Percentiles rank a stretch among this genome's conserved stretches.
Evolutionary conservation across 768 basidiomycete species (phyloP).

Genomic region (Infundibulicybe gibba): DNA sequence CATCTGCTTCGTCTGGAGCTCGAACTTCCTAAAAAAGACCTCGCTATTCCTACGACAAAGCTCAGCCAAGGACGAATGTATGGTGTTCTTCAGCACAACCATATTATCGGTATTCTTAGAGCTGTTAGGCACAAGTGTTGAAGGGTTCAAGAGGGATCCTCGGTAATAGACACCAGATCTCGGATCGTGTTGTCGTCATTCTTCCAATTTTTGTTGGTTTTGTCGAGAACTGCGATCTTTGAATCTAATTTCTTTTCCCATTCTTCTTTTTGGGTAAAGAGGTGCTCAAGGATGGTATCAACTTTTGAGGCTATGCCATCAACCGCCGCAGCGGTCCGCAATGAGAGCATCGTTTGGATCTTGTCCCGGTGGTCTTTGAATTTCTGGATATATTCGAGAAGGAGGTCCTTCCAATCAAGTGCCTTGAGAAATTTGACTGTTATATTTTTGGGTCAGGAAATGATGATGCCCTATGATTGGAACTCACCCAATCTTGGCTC

Average conservation of each 20-base stretch:
- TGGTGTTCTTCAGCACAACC: too few relatives aligned
- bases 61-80: too few relatives aligned
- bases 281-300: conserved; percentile 9
- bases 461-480: background rate
- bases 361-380: conserved; percentile 10
- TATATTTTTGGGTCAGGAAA: background rate
- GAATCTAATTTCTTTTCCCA: conserved; percentile 14
- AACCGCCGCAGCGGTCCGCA: conserved; percentile 10
- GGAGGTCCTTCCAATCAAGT: conserved; percentile 15
- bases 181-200: too few relatives aligned
- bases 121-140: too few relatives aligned
- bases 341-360: conserved; percentile 10
- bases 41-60: too few relatives aligned
- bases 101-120: too few relatives aligned
- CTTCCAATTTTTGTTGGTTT: background rate
- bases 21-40: too few relatives aligned
- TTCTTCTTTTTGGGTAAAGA: conserved; percentile 10
- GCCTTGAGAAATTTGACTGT: conserved; percentile 16
- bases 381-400: conserved; percentile 9
- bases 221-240: conserved; percentile 7
- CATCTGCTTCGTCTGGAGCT: background rate
- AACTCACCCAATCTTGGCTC: conserved; percentile 13
- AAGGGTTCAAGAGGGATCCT: too few relatives aligned
- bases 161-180: too few relatives aligned
- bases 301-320: conserved; percentile 11